phyloP scores from a whole-genome alignment of 805 yeast genomes.

The Suhomyces prunicola region DNA sequence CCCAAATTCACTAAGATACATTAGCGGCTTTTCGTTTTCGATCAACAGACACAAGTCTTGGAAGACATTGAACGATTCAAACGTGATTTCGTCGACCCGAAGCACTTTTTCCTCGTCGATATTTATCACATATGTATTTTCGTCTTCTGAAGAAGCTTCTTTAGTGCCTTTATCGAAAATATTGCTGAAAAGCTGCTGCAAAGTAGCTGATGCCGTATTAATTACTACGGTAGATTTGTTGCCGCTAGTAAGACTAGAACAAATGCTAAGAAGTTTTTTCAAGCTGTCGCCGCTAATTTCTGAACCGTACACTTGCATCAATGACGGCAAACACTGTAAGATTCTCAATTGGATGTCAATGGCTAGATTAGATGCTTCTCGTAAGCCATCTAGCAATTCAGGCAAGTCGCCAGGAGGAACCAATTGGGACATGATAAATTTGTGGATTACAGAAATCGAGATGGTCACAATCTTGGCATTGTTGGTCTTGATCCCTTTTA shows the following conservation, averaged over 20 bases:
- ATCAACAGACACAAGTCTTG: slow-evolving; percentile 68
- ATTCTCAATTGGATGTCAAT: slow-evolving; percentile 83
- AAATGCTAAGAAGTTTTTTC: slow-evolving; percentile 59
- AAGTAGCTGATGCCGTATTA: slow-evolving; percentile 90
- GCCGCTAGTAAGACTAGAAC: slow-evolving; percentile 66
- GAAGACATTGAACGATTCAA: slow-evolving; percentile 70
- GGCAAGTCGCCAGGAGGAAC: slow-evolving; percentile 53
- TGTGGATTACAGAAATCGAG: slow-evolving; percentile 69
- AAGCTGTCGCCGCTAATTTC: slow-evolving; percentile 55
- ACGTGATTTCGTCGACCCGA: slow-evolving; percentile 50
- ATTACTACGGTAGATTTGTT: slow-evolving; percentile 73
- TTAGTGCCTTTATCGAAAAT: slow-evolving; percentile 53
- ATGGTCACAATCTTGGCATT: slow-evolving; percentile 71
- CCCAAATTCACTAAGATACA: slow-evolving; percentile 47
- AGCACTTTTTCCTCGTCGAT: slow-evolving; percentile 44
- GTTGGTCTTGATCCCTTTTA: slow-evolving; percentile 68
- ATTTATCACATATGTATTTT: slow-evolving; percentile 17
- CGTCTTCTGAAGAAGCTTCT: neutral
- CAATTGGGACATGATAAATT: slow-evolving; percentile 51
- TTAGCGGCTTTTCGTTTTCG: slow-evolving; percentile 54
- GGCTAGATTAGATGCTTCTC: slow-evolving; percentile 72
- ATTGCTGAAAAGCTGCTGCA: slow-evolving; percentile 77
- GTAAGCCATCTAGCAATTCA: slow-evolving; percentile 61
- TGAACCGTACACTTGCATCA: slow-evolving; percentile 61
- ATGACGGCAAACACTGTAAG: slow-evolving; percentile 74